phyloP scores from a whole-genome alignment of 768 basidiomycete genomes.

The Suillus bovinus region DNA sequence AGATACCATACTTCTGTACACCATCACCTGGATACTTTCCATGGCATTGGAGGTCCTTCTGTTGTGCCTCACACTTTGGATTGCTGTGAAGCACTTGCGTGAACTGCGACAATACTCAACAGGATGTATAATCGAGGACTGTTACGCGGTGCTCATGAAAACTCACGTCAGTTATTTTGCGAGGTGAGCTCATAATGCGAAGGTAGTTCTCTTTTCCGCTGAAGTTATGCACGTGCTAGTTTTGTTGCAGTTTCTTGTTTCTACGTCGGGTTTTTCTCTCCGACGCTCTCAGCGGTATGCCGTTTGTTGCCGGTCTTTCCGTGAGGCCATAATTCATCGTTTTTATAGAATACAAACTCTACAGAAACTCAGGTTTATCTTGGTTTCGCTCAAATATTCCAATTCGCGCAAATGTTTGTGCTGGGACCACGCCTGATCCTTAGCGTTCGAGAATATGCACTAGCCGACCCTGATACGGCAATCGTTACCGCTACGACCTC shows the following conservation, averaged over 20 bases:
- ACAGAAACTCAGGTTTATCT: not conserved
- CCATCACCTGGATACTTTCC: not conserved
- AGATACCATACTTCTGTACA: not conserved
- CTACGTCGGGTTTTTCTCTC: not conserved
- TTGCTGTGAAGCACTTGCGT: not conserved
- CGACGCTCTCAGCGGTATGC: not conserved
- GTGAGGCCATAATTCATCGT: not conserved
- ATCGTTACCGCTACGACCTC: not conserved
- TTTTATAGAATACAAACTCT: not conserved
- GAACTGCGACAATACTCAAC: not conserved
- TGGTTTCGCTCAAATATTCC: not conserved
- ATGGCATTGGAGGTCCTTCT: not conserved
- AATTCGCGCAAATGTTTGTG: not conserved
- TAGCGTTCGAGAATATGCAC: not conserved
- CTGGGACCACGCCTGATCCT: not conserved
- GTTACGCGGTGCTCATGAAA: not conserved
- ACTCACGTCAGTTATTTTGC: not conserved
- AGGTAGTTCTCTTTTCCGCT: not conserved
- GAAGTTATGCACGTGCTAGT: not conserved
- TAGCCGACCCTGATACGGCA: not conserved
- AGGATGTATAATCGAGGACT: not conserved
- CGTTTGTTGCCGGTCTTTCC: not conserved
- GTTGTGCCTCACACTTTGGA: not conserved
- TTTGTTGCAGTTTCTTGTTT: not conserved
- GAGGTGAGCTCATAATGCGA: not conserved